These are phyloP conservation scores for Wickerhamomyces queroliae DNA, from an alignment of 805 yeast genomes.

Conservation along the genomic window DNA sequence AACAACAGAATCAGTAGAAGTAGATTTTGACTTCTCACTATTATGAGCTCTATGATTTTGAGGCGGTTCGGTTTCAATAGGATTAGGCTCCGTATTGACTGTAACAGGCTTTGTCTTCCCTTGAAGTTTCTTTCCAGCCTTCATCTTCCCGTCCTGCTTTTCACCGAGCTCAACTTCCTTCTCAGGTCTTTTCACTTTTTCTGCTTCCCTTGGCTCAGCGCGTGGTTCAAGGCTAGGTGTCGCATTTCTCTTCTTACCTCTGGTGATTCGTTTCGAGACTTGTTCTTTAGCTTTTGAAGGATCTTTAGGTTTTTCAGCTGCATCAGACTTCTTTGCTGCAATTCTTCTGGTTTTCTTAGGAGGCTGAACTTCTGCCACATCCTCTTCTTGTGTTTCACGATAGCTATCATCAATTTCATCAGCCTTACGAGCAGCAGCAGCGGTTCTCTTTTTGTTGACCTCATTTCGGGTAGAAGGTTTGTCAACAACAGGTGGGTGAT, in stretches of 20 bases:
- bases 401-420: slow-evolving; percentile 17
- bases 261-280: background rate
- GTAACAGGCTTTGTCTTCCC: too few species aligned
- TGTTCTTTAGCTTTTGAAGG: background rate
- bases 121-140: too few species aligned
- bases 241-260: background rate
- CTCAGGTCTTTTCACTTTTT: background rate
- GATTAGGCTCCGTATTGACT: too few species aligned
- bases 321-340: too few species aligned
- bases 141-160: too few species aligned
- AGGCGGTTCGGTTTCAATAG: too few species aligned
- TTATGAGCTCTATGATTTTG: too few species aligned
- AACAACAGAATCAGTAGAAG: too few species aligned
- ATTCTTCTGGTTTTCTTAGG: background rate
- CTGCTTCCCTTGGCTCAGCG: too few species aligned
- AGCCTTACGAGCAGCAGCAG: slow-evolving; percentile 19
- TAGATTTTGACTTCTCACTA: too few species aligned
- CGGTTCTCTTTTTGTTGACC: slow-evolving; percentile 19
- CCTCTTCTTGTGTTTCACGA: slow-evolving; percentile 12
- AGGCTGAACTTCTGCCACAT: slow-evolving; percentile 10
- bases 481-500: too few species aligned
- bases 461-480: background rate
- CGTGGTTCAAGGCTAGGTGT: background rate
- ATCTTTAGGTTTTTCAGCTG: background rate
- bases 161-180: background rate